phyloP scores from a whole-genome alignment of 2,329 filamentous ascomycete genomes.

The Trichophyton benhamiae region DNA sequence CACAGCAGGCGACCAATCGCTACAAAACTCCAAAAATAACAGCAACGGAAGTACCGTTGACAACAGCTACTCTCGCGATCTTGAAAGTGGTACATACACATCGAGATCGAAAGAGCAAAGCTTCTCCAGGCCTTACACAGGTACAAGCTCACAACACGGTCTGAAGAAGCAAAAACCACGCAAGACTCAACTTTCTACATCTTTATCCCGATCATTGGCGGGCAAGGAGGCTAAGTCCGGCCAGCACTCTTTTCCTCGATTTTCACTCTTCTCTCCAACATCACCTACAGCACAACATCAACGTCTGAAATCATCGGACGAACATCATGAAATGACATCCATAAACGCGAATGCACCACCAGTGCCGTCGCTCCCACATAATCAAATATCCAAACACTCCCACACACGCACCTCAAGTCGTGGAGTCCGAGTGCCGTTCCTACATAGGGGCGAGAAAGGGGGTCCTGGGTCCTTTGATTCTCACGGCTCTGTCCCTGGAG shows the following conservation, averaged over 20 bases:
- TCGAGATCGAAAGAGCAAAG: neutral
- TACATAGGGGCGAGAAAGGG: neutral
- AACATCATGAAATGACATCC: neutral
- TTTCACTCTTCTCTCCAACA: neutral
- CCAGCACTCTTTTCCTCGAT: neutral
- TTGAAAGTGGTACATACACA: neutral
- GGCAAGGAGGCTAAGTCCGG: neutral
- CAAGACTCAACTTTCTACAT: neutral
- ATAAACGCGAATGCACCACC: neutral
- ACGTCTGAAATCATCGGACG: neutral
- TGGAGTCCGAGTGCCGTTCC: neutral
- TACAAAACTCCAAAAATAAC: slow-evolving; percentile 15
- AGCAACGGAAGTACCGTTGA: neutral
- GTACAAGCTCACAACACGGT: neutral
- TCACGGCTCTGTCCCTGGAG: neutral
- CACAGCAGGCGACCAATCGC: slow-evolving; percentile 20
- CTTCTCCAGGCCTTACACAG: neutral
- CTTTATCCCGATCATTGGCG: neutral
- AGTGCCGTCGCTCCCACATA: neutral
- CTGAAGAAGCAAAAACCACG: neutral
- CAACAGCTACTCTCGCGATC: neutral
- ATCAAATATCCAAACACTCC: neutral
- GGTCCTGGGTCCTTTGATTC: neutral
- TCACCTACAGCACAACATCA: neutral
- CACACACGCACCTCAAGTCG: neutral